These are phyloP conservation scores for Mycena pura DNA, from an alignment of 768 basidiomycete genomes.

Conservation along the genomic window DNA sequence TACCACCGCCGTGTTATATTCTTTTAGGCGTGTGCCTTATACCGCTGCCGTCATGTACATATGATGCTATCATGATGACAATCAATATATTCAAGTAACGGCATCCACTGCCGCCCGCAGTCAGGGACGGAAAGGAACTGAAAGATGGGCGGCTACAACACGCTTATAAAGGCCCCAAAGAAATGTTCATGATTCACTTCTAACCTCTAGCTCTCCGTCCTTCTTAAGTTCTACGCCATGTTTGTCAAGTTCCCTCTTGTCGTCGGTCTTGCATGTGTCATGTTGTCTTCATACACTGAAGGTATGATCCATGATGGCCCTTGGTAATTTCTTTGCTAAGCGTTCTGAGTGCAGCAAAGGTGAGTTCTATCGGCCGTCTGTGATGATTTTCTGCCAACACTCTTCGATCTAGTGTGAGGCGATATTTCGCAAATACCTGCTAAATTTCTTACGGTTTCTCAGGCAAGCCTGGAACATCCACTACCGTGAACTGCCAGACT, in stretches of 20 bases:
- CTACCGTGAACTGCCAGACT: constrained; percentile 1
- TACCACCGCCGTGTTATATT: no score
- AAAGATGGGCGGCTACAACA: not conserved
- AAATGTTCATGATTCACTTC: not conserved
- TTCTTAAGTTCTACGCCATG: not conserved
- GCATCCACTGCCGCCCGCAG: not conserved
- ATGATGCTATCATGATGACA: not conserved
- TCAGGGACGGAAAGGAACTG: no score
- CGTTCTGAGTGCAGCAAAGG: constrained; percentile 1
- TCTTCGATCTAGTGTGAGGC: not conserved
- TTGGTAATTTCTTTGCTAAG: not conserved
- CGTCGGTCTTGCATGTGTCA: not conserved
- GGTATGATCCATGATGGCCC: not conserved
- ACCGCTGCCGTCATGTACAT: constrained; percentile 1
- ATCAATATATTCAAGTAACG: not conserved
- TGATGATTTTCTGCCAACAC: not conserved
- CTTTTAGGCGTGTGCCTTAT: no score
- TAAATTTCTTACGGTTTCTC: constrained; percentile 4
- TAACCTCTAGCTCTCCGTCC: not conserved
- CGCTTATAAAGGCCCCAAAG: constrained; percentile 1
- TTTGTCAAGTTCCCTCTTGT: constrained; percentile 1
- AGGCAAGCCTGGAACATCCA: not conserved
- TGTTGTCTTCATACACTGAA: not conserved
- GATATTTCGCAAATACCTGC: not conserved
- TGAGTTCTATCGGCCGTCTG: constrained; percentile 2